These are phyloP conservation scores for Ceratocystiopsis brevicomis DNA, from an alignment of 2,329 filamentous ascomycete species.

Conservation along the genomic window DNA sequence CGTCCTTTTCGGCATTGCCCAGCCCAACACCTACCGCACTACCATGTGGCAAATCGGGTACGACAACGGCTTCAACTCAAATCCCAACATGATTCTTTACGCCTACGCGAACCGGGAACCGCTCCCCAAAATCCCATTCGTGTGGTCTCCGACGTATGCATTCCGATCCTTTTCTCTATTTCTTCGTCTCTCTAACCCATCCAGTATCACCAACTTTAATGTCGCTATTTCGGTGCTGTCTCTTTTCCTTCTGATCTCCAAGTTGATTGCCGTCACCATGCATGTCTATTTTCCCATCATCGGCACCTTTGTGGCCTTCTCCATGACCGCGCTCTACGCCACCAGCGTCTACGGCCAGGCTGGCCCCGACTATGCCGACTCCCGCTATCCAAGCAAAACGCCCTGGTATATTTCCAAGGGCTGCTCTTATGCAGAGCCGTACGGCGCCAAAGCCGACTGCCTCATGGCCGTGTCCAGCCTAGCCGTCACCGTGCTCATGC, in stretches of 20 bases:
- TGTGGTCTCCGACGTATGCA: constrained; percentile 57
- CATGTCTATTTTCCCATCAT: constrained; percentile 51
- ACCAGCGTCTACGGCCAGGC: constrained; percentile 52
- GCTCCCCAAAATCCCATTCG: constrained; percentile 41
- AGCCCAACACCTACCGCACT: constrained; percentile 53
- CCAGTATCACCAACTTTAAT: constrained; percentile 55
- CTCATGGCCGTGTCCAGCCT: constrained; percentile 49
- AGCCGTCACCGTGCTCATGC: constrained; percentile 44
- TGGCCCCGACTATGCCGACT: constrained; percentile 53
- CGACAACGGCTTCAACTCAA: constrained; percentile 55
- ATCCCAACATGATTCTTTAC: constrained; percentile 49
- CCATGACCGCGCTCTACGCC: constrained; percentile 42
- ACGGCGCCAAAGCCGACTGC: constrained; percentile 39
- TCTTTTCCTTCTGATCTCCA: constrained; percentile 57
- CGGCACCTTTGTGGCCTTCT: constrained; percentile 35
- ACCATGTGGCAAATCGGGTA: constrained; percentile 56
- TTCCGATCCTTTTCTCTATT: neutral
- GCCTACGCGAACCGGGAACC: constrained; percentile 53
- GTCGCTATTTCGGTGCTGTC: constrained; percentile 57
- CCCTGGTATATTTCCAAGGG: constrained; percentile 61
- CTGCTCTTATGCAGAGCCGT: constrained; percentile 40
- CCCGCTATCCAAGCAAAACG: constrained; percentile 37
- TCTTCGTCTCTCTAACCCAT: constrained; percentile 1
- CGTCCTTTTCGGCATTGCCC: constrained; percentile 52
- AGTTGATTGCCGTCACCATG: constrained; percentile 51